Base-by-base conservation (phyloP, 192 early-diverging fungal species). In the Gaertneriomyces sp. region DNA sequence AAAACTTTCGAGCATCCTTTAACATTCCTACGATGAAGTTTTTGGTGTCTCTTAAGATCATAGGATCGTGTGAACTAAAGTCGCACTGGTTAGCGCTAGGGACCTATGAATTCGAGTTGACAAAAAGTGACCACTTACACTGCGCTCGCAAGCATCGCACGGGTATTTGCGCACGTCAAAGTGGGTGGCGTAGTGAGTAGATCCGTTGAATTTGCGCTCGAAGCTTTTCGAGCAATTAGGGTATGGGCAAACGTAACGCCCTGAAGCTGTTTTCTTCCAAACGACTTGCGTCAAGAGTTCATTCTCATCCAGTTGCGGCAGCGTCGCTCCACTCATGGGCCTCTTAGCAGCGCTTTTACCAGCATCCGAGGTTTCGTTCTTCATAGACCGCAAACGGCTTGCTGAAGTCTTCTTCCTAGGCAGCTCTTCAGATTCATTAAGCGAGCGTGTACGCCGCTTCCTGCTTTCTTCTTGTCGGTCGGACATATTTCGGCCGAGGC, bases 121-220 rank as follows among this genome's bases (percentile, higher is more conserved):
- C 3, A 47, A 17, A 17, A 65, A 41, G 20, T 7, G 61, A 19
- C 10, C 19, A 45, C 64, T 66, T 43, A 66, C 64, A 6, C 53
- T 66, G 7, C 50, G 45, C n/a, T n/a, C 12, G 53, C 64, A 66
- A 7, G 12, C 11, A 5, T 14, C 42, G 25, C 64, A 66, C 16
- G 64, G 17, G 43, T 55, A 52, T 43, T 52, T 20, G 39, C 64
- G 53, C 6, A 66, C 53, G 40, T 47, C 64, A 41, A 66, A 66
- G 47, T 66, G 64, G 42, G 64, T 66, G 14, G 64, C 64, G 43
- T 66, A 66, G 64, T 66, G 64, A 2, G 64, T 66, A 17, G 33
- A 41, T 12, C 64, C 64, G 64, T 66, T 66, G 53, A 66, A 66
- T 17, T 66, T 66, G 12, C 64, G 12, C 43, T 58, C 42, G 33